Evolutionary conservation across 441 rosid genomes (phyloP), one percentile per base, ranked within the genome.

Genomic region (Macaranga tanarius): DNA sequence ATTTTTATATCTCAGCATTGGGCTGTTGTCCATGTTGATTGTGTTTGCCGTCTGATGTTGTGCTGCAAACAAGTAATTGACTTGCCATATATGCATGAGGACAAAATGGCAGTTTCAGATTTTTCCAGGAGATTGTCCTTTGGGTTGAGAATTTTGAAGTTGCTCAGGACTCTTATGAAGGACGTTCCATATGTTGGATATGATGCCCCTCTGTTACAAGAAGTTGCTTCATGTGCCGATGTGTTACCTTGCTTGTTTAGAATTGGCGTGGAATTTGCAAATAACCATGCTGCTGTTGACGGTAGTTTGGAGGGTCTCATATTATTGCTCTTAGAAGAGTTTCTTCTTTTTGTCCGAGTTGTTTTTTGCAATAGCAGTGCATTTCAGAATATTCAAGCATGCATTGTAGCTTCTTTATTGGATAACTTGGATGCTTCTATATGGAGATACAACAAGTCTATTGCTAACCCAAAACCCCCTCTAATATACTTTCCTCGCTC

Each of bases 401-500:
- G 89, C 72, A 76, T 95, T n/a, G 82, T 85, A 68, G 96, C 97
- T 75, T 90, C 96, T 77, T 66, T 90, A 73, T 77, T 95, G 83
- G 89, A 78, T 72, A 86, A 80, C 84, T 86, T 93, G 79, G 95
- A 89, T 78, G 77, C 92, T 81, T 86, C 96, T 44, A 56, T 84
- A 65, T 95, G 98, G 98, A 92, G 90, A 79, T 87, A 88, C 76
- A 86, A 84, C 79, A 86, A 77, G 72, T 82, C 90, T 71, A 74
- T 85, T 76, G 74, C 82, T 65, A 87, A 76, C 75, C 59, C 81
- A 81, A 86, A 81, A 81, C 90, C 86, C 44, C 97, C 97, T 20
- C 79, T 95, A 65, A 90, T 88, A 63, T 95, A 83, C 85, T 90
- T 89, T 76, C 97, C 99, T 74, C 96, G 84, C 73, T 84, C 83